Evolutionary conservation across 2,329 filamentous ascomycete species (phyloP), one percentile per base, ranked within the genome.

Genomic region (Cladosporium sphaerospermum): DNA sequence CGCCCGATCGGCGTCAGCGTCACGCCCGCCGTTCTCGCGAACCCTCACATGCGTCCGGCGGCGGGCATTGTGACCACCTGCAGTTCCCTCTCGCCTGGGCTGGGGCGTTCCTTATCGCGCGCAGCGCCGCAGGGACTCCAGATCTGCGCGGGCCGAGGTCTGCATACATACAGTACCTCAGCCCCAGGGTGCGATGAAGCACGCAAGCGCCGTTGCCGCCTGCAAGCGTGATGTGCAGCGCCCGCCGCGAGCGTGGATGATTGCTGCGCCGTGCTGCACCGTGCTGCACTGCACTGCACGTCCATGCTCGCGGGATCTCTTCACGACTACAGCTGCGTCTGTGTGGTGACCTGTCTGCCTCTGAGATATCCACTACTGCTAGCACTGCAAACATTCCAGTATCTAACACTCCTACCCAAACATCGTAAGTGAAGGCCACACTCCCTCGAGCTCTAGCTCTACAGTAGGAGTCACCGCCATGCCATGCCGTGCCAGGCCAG

Each of bases 81-180:
- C 16, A 18, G 16, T 28, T 5, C 23, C 23, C 23, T 28, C 7
- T 5, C 23, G 23, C 23, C 23, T 28, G 23, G 7, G 23, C 23
- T 28, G 23, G 7, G 23, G 23, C 23, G 34, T 36, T 50, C 31
- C 39, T 42, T 50, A 43, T n/a, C 39, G 40, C 48, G 36, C 39
- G 48, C 41, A 18, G 16, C 10, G 36, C 36, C 10, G 47, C 47
- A 51, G 48, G 48, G 48, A 36, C 48, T 51, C 40, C 16, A 37
- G 48, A 51, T 51, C 48, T 51, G 32, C 48, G 48, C 48, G 48
- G 48, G 48, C 48, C 48, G 48, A 44, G 40, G 48, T 47, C 40
- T 37, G 32, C 39, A 37, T 51, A 28, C 48, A 34, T 36, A 11
- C n/a, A 18, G 16, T 18, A 3, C 16, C n/a, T n/a, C n/a, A 18